A percentile compares a stretch with the other conserved stretches of the same genome.
phyloP scores from a whole-genome alignment of 805 yeast species.

The Zygoascus bituminiphila region DNA sequence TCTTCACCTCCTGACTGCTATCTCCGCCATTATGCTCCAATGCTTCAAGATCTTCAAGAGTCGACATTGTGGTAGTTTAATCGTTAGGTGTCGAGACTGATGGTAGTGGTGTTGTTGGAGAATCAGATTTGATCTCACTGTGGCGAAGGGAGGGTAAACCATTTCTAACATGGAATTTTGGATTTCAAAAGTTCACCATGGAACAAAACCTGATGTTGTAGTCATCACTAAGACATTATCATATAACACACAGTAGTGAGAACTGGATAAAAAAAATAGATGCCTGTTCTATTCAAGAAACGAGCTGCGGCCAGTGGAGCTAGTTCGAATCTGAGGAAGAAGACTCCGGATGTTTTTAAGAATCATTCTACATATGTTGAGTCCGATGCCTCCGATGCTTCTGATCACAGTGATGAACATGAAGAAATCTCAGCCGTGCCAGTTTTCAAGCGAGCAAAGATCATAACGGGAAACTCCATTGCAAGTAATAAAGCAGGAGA shows the following conservation, averaged over 20 bases:
- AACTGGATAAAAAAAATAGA: too few relatives aligned
- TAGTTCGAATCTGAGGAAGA: not conserved
- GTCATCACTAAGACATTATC: too few relatives aligned
- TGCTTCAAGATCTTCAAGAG: conserved; percentile 72
- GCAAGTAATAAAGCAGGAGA: not conserved
- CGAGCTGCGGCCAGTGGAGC: not conserved
- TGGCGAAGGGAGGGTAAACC: not conserved
- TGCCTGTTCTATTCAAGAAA: not conserved
- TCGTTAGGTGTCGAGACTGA: not conserved
- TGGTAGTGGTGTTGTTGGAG: too few relatives aligned
- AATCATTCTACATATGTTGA: not conserved
- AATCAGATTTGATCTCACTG: too few relatives aligned
- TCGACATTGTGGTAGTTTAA: conserved; percentile 46
- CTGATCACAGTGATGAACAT: not conserved
- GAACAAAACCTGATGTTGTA: too few relatives aligned
- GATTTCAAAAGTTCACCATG: too few relatives aligned
- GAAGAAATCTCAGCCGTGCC: not conserved
- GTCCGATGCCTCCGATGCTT: not conserved
- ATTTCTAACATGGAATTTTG: too few relatives aligned
- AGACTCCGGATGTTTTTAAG: not conserved
- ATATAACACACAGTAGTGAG: too few relatives aligned
- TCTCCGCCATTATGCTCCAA: conserved; percentile 28
- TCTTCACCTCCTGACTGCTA: conserved; percentile 26
- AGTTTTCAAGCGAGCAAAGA: not conserved
- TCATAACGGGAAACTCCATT: not conserved